These are phyloP conservation scores for Camellia oleifera DNA, from an alignment of 179 eudicot species.

Conservation along the genomic window DNA sequence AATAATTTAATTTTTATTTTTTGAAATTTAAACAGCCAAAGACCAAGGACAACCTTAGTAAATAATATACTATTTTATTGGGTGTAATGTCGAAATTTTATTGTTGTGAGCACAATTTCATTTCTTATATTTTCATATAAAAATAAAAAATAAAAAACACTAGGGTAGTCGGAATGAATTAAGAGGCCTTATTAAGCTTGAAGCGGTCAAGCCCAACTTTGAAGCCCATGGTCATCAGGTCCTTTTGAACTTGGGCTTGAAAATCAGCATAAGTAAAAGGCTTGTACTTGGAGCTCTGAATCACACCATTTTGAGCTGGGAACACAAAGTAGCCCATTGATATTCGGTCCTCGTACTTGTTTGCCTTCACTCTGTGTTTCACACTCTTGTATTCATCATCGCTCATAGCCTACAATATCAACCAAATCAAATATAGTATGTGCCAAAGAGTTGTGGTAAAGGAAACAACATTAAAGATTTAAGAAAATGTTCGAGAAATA, in stretches of 20 bases:
- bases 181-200: constrained; percentile 6
- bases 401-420: constrained; percentile 48
- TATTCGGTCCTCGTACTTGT: constrained; percentile 42
- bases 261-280: constrained; percentile 67
- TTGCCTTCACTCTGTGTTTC: constrained; percentile 64
- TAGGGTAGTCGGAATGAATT: no score
- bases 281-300: constrained; percentile 53
- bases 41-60: no score
- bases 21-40: no score
- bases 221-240: constrained; percentile 42
- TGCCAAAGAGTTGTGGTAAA: neutral
- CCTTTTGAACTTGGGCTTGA: constrained; percentile 54
- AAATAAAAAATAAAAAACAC: no score
- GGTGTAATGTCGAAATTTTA: no score
- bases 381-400: constrained; percentile 65
- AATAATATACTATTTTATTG: no score
- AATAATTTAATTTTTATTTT: no score
- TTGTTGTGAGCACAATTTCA: no score
- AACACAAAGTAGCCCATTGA: constrained; percentile 80
- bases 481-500: no score
- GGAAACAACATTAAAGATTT: neutral
- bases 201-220: constrained; percentile 56
- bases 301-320: constrained; percentile 47
- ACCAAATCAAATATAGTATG: neutral
- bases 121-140: no score